A percentile compares a stretch with the other conserved stretches of the same genome.
Conservation (phyloP, 1,139 yeast species). For the Eremothecium sinecaudum region DNA sequence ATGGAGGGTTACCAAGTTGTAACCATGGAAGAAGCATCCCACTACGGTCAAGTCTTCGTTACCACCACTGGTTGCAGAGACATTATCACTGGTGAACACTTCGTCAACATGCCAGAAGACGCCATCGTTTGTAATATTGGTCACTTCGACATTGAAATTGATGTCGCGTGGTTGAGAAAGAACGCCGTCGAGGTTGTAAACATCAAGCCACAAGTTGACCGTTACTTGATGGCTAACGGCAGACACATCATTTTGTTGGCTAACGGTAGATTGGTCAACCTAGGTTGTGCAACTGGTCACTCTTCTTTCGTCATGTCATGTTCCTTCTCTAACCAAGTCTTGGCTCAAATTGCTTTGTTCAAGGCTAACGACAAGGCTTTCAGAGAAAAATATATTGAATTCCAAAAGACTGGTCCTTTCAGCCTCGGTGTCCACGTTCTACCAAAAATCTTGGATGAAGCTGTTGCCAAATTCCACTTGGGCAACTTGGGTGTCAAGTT, state of each 20-base stretch:
- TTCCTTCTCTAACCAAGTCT: slow-evolving; percentile 98
- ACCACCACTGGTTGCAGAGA: slow-evolving; percentile 99
- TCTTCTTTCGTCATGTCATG: slow-evolving; percentile 99
- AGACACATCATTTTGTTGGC: slow-evolving; percentile 95
- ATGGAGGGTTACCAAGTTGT: slow-evolving; percentile 98
- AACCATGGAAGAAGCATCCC: slow-evolving; percentile 91
- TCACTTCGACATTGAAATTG: slow-evolving; percentile 98
- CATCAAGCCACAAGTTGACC: slow-evolving; percentile 99
- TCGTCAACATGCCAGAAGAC: slow-evolving; percentile 92
- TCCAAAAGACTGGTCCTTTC: slow-evolving; percentile 87
- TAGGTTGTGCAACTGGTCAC: slow-evolving; percentile 99
- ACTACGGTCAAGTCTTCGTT: slow-evolving; percentile 93
- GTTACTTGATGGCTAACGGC: slow-evolving; percentile 84
- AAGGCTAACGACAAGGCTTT: slow-evolving; percentile 76
- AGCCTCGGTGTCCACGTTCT: slow-evolving; percentile 88
- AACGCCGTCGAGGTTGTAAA: slow-evolving; percentile 85
- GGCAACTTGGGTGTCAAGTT: slow-evolving; percentile 90
- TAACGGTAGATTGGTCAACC: slow-evolving; percentile 98
- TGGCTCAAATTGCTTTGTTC: slow-evolving; percentile 98
- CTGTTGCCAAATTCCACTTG: slow-evolving; percentile 96
- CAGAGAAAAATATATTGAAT: slow-evolving; percentile 79
- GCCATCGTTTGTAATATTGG: slow-evolving; percentile 99
- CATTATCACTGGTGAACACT: slow-evolving; percentile 85
- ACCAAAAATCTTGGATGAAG: slow-evolving; percentile 98
- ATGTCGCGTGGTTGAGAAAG: slow-evolving; percentile 94